Percentiles rank a stretch among this genome's conserved stretches.
Conservation (phyloP, 306 rosid species). For the Castanea sativa region DNA sequence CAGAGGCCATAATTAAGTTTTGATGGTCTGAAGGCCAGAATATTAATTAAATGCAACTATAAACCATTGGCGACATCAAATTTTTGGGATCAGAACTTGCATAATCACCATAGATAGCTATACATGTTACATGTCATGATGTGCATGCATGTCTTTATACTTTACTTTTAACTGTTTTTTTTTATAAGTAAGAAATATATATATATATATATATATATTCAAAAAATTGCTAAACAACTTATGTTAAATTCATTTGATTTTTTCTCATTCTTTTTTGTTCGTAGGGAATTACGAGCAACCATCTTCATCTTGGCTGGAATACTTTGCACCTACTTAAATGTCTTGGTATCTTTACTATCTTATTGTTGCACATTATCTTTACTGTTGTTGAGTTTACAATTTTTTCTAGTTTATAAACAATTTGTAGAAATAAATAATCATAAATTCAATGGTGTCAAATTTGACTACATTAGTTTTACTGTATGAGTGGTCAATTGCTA, state of each 20-base stretch:
- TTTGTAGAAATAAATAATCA: not conserved
- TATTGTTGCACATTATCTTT: constrained; percentile 13
- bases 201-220: too few species aligned
- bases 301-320: constrained; percentile 75
- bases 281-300: constrained; percentile 77
- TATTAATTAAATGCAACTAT: not conserved
- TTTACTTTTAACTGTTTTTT: not conserved
- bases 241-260: not conserved
- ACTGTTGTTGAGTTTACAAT: constrained; percentile 13
- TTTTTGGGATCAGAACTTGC: not conserved
- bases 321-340: constrained; percentile 81
- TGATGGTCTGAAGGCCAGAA: not conserved
- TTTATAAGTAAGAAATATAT: too few species aligned
- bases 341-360: constrained; percentile 69
- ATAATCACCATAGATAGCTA: not conserved
- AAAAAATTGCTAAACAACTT: not conserved
- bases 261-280: constrained; percentile 28
- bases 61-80: not conserved
- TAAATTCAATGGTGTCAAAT: not conserved
- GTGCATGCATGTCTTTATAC: not conserved
- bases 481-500: not conserved
- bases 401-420: not conserved
- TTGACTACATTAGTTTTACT: not conserved
- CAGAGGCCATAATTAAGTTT: not conserved
- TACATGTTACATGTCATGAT: not conserved